Base-by-base conservation (phyloP, 1,284 basidiomycete genomes). In the Phlebopus sp. region DNA sequence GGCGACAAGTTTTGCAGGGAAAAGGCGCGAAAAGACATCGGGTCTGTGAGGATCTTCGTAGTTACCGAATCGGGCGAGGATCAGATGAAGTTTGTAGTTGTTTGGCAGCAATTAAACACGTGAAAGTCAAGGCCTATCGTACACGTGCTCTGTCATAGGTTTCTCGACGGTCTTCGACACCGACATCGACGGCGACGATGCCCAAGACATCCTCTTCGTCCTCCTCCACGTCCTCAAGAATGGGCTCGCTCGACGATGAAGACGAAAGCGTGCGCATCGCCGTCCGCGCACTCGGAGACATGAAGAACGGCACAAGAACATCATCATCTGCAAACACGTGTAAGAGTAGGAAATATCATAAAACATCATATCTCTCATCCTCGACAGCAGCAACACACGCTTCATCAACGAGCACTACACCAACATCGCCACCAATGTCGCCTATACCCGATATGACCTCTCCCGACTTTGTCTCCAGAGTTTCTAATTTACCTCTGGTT, bases 401-500 rank as follows among this genome's bases (percentile, higher is more conserved):
- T 42, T 40, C 25, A 13, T 46, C 30, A 14, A 30, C 36, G 31
- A 54, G 14, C 45, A 27, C 36, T 37, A 23, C 18, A 19, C 47
- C 29, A n/a, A 40, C 44, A 15, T 48, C 64, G 5, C 49, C 52
- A 0, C 31, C 54, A 5, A 40, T 47, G 2, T 55, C 60, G 11
- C 57, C 53, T 1, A 1, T 46, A 10, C 42, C 44, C 2, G 63
- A 68, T n/a, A 9, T 47, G 9, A 18, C 40, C 10, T 36, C 52
- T 11, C 54, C 66, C 13, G 65, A 69, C 27, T 77, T 77, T 44
- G 69, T 74, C 3, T 68, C 71, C 30, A 59, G 75, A 32, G 73
- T 77, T 2, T 66, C 72, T 3, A 66, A 60, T 38, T 44, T 78
- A 2, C 78, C 78, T 0, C 59, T 79, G 46, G 74, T 80, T 14